phyloP scores from a whole-genome alignment of 2,329 filamentous ascomycete species.

The Lasiodiplodia citricola region DNA sequence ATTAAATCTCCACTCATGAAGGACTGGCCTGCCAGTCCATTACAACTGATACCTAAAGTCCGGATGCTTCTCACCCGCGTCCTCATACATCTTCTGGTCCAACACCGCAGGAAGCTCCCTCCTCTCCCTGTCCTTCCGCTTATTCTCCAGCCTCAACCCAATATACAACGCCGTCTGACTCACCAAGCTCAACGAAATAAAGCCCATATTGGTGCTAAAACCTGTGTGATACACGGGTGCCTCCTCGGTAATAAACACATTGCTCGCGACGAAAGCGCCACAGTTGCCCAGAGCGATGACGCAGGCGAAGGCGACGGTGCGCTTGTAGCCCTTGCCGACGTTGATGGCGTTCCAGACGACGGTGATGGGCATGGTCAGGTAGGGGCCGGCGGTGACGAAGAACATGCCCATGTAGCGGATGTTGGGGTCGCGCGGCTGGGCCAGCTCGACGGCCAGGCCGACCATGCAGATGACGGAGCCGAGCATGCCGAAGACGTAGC shows the following conservation, averaged over 20 bases:
- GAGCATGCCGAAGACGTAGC: constrained; percentile 60
- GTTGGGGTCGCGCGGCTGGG: not conserved
- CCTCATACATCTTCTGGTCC: constrained; percentile 20
- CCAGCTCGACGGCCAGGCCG: constrained; percentile 40
- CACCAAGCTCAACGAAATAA: constrained; percentile 29
- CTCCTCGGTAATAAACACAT: constrained; percentile 27
- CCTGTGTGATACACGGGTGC: constrained; percentile 26
- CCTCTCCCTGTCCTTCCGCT: constrained; percentile 13
- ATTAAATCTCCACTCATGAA: no score
- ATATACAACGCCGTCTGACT: constrained; percentile 30
- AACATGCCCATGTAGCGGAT: constrained; percentile 26
- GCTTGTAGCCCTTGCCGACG: constrained; percentile 24
- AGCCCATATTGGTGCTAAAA: constrained; percentile 31
- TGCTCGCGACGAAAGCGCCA: constrained; percentile 24
- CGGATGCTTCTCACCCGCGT: constrained; percentile 22
- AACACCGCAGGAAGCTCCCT: constrained; percentile 9
- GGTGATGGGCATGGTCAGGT: constrained; percentile 23
- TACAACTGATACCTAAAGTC: constrained; percentile 28
- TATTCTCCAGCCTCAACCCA: constrained; percentile 26
- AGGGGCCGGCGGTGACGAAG: constrained; percentile 18
- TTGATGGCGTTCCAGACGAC: constrained; percentile 25
- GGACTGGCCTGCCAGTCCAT: not conserved
- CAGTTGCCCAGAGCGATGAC: constrained; percentile 28
- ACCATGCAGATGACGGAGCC: constrained; percentile 57
- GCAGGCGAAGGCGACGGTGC: constrained; percentile 16